Evolutionary conservation across 1,284 basidiomycete species (phyloP).

Genomic region (Papiliotrema nemorosa): DNA sequence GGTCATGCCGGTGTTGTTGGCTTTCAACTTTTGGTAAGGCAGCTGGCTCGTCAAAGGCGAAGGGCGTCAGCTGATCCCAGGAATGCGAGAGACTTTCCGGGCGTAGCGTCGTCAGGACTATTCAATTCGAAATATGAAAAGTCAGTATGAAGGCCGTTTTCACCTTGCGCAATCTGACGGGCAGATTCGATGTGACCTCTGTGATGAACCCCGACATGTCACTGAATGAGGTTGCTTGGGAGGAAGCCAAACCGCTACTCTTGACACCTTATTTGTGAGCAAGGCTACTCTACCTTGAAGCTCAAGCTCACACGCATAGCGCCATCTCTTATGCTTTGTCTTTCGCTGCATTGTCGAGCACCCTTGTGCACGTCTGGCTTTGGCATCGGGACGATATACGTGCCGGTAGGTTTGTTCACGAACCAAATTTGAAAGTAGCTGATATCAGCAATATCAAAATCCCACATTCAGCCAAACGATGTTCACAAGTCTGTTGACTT

Average conservation of each 20-base stretch:
- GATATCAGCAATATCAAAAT: slow-evolving; percentile 42
- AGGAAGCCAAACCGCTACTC: slow-evolving; percentile 47
- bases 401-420: slow-evolving; percentile 25
- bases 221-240: slow-evolving; percentile 50
- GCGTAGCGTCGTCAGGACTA: slow-evolving; percentile 41
- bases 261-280: slow-evolving; percentile 54
- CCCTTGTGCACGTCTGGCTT: slow-evolving; percentile 53
- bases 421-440: not conserved
- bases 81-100: slow-evolving; percentile 49
- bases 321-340: slow-evolving; percentile 49
- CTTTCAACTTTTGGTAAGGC: slow-evolving; percentile 51
- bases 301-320: slow-evolving; percentile 16
- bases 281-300: not conserved
- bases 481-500: slow-evolving; percentile 42
- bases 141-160: no score
- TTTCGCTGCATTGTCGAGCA: slow-evolving; percentile 53
- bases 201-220: slow-evolving; percentile 49
- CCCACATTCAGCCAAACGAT: slow-evolving; percentile 34
- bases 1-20: slow-evolving; percentile 50
- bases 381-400: slow-evolving; percentile 55
- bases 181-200: slow-evolving; percentile 48
- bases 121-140: slow-evolving; percentile 41
- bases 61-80: slow-evolving; percentile 17
- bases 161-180: not conserved
- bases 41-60: slow-evolving; percentile 6